Evolutionary conservation across 1,284 basidiomycete species (phyloP).

Genomic region (Boletus semigastroideus): DNA sequence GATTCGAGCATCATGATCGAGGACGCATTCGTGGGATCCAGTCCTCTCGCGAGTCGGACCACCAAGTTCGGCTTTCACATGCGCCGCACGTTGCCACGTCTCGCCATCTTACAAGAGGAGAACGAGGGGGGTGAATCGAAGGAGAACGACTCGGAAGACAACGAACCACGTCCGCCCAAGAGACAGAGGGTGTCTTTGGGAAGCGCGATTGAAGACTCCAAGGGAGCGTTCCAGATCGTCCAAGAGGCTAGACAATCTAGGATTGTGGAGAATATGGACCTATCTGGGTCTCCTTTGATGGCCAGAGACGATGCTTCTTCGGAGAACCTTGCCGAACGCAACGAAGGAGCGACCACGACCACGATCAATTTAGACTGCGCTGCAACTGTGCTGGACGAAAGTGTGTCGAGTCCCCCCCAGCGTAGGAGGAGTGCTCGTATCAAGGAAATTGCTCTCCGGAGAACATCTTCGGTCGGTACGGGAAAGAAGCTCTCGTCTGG

Average conservation of each 20-base stretch:
- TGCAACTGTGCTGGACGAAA: not conserved
- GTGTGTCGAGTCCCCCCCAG: not conserved
- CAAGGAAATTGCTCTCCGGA: constrained; percentile 18
- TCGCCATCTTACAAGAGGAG: constrained; percentile 29
- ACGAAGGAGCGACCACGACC: not conserved
- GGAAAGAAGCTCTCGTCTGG: not conserved
- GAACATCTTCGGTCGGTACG: constrained; percentile 4
- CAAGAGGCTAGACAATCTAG: constrained; percentile 13
- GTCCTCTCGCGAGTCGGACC: constrained; percentile 27
- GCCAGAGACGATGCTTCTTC: constrained; percentile 1
- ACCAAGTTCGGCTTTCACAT: constrained; percentile 7
- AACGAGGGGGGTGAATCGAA: constrained; percentile 19
- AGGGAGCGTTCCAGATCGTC: not conserved
- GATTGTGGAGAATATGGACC: constrained; percentile 28
- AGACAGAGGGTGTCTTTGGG: constrained; percentile 12
- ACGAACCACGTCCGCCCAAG: constrained; percentile 21
- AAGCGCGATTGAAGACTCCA: not conserved
- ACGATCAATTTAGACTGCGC: not conserved
- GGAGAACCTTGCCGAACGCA: not conserved
- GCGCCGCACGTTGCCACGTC: constrained; percentile 13
- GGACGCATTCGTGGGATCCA: constrained; percentile 25
- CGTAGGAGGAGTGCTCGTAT: constrained; percentile 32
- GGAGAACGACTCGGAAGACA: constrained; percentile 6
- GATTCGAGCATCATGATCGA: constrained; percentile 10
- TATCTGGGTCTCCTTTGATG: constrained; percentile 31